Evolutionary conservation across 441 rosid species (phyloP).

Genomic region (Corymbia citriodora): DNA sequence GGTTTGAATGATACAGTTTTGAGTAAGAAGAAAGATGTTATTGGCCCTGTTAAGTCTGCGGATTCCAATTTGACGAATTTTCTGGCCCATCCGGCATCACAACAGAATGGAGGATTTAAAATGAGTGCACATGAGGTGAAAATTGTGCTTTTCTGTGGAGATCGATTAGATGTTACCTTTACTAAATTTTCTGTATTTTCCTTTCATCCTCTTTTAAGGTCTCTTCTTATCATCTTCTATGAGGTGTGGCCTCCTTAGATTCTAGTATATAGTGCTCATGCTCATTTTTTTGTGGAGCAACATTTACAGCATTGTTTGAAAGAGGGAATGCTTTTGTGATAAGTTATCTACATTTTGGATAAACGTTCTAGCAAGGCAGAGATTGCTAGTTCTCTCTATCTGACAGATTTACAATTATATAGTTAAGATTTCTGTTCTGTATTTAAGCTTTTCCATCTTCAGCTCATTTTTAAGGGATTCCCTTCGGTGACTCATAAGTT

Average conservation of each 20-base stretch:
- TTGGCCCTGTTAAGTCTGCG: conserved; percentile 17
- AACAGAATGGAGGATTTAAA: conserved; percentile 52
- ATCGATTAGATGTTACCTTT: background rate
- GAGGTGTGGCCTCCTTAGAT: background rate
- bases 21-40: conserved; percentile 16
- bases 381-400: background rate
- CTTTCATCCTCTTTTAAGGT: background rate
- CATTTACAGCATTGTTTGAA: background rate
- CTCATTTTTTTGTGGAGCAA: background rate
- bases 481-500: background rate
- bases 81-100: conserved; percentile 19
- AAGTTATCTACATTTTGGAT: background rate
- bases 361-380: background rate
- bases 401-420: background rate
- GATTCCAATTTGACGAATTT: conserved; percentile 25
- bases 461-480: background rate
- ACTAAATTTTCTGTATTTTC: background rate
- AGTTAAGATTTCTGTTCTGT: background rate
- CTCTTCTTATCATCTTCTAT: background rate
- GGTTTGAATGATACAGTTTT: conserved; percentile 18
- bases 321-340: background rate
- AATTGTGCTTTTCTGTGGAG: background rate
- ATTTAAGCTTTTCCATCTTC: background rate
- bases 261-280: background rate
- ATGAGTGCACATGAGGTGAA: conserved; percentile 85